phyloP scores from a whole-genome alignment of 2,329 filamentous ascomycete genomes.

The Chalaropsis ovoidea region DNA sequence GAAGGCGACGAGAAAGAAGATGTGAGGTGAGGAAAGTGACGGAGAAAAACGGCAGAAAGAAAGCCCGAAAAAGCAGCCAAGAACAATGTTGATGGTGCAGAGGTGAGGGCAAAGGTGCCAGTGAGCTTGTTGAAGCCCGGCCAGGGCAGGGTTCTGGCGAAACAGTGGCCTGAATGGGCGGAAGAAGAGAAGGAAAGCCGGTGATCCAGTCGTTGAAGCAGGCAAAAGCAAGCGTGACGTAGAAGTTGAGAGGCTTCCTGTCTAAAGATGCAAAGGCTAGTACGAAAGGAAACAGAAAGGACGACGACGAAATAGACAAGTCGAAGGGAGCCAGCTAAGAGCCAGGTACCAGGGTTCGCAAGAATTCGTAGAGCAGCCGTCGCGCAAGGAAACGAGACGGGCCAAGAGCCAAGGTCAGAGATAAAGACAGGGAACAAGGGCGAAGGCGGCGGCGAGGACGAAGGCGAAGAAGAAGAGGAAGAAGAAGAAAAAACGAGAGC shows the following conservation, averaged over 20 bases:
- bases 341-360: conserved; percentile 10
- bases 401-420: neutral
- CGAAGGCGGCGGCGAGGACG: neutral
- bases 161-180: neutral
- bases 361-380: neutral
- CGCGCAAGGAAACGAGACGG: conserved; percentile 6
- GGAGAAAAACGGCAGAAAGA: neutral
- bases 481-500: neutral
- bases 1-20: neutral
- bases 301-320: neutral
- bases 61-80: neutral
- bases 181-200: neutral
- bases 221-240: neutral
- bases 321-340: conserved; percentile 1
- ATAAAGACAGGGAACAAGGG: conserved; percentile 10
- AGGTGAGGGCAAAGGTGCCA: neutral
- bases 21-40: neutral
- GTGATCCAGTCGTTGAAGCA: neutral
- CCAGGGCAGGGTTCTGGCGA: neutral
- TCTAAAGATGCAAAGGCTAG: neutral
- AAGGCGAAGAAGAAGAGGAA: neutral
- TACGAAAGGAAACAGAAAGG: neutral
- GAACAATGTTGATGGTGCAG: neutral
- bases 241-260: neutral
- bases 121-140: neutral